phyloP scores from a whole-genome alignment of 2,329 filamentous ascomycete species.

The Exutisphaerella laricina region DNA sequence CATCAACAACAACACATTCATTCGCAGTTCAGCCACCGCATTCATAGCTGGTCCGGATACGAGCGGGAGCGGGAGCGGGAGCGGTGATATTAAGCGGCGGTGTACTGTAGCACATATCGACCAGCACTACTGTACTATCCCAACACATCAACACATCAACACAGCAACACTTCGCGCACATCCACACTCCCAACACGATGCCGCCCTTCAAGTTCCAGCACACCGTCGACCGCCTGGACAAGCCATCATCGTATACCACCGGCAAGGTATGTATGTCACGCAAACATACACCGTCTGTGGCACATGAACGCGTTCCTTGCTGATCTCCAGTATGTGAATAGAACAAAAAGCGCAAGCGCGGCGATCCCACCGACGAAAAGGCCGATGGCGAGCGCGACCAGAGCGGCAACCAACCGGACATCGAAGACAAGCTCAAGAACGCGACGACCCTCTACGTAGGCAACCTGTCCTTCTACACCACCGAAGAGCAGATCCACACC shows the following conservation, averaged over 20 bases:
- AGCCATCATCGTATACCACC: slow-evolving; percentile 88
- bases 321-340: too few species aligned
- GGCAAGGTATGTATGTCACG: slow-evolving; percentile 57
- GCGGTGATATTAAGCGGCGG: too few species aligned
- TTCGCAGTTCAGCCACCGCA: too few species aligned
- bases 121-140: too few species aligned
- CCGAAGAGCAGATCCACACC: slow-evolving; percentile 97
- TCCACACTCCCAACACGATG: slow-evolving; percentile 37
- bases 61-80: too few species aligned
- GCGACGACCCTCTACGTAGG: slow-evolving; percentile 96
- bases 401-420: slow-evolving; percentile 39
- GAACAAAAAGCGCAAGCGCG: slow-evolving; percentile 60
- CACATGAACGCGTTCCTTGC: too few species aligned
- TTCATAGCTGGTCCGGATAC: too few species aligned
- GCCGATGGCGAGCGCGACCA: slow-evolving; percentile 32
- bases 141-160: slow-evolving; percentile 1
- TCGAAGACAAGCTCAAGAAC: slow-evolving; percentile 73
- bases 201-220: slow-evolving; percentile 46
- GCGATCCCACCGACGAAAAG: slow-evolving; percentile 49
- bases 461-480: slow-evolving; percentile 77
- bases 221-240: slow-evolving; percentile 88
- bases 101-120: too few species aligned
- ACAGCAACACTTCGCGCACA: slow-evolving; percentile 1
- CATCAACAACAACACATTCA: too few species aligned
- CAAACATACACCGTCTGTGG: background rate